phyloP scores from a whole-genome alignment of 331 rosid species.

The Quercus lobata region DNA sequence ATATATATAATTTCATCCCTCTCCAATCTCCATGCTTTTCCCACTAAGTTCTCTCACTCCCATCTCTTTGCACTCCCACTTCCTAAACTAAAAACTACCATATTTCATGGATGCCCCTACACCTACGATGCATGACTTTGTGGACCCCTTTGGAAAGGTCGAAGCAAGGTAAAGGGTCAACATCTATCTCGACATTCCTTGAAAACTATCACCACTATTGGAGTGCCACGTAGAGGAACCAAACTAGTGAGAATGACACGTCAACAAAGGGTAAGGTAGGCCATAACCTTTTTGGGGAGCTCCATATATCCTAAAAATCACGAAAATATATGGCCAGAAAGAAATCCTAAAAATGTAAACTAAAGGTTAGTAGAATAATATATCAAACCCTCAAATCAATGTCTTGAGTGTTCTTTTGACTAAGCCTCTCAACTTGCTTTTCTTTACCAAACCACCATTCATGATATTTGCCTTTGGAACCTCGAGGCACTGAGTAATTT shows the following conservation, averaged over 20 bases:
- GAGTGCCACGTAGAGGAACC: slow-evolving; percentile 3
- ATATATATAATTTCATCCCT: neutral
- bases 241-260: slow-evolving; percentile 31
- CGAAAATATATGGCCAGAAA: neutral
- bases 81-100: neutral
- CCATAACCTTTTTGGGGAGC: neutral
- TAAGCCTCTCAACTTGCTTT: slow-evolving; percentile 28
- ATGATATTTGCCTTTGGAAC: slow-evolving; percentile 10
- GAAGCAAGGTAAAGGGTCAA: slow-evolving; percentile 29
- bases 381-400: slow-evolving; percentile 1
- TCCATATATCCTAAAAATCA: neutral
- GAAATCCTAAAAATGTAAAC: neutral
- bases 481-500: neutral
- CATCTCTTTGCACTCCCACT: neutral
- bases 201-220: slow-evolving; percentile 2
- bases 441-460: slow-evolving; percentile 26
- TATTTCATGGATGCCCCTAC: neutral
- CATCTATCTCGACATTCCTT: slow-evolving; percentile 24
- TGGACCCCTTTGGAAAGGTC: slow-evolving; percentile 4
- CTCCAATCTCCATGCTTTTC: neutral
- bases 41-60: neutral
- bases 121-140: slow-evolving; percentile 25
- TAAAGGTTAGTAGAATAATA: neutral
- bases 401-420: slow-evolving; percentile 23
- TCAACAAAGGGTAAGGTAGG: slow-evolving; percentile 33